Percentiles rank a stretch among this genome's conserved stretches.
phyloP scores from a whole-genome alignment of 192 early-diverging fungal genomes.

The Cetraspora pellucida region DNA sequence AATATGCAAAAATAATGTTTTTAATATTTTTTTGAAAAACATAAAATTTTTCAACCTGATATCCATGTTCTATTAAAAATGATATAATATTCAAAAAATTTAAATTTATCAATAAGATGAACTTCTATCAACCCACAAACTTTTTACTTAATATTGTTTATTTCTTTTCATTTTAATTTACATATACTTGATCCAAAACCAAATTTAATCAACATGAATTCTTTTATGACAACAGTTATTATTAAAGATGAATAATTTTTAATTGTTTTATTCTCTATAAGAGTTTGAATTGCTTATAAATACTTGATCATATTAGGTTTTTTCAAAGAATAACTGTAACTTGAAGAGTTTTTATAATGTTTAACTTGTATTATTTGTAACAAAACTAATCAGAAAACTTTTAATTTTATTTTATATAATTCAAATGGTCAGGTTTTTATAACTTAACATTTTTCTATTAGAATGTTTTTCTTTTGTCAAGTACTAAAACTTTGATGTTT shows the following conservation, averaged over 20 bases:
- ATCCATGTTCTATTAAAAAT: too few relatives aligned
- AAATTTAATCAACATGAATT: neutral
- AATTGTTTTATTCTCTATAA: neutral
- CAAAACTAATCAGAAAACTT: neutral
- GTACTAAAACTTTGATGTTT: neutral
- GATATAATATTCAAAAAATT: too few relatives aligned
- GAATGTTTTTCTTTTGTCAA: neutral
- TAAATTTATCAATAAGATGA: neutral
- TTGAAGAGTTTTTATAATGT: conserved; percentile 14
- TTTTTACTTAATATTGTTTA: conserved; percentile 11
- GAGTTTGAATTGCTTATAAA: neutral
- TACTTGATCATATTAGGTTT: neutral
- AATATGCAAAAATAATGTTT: too few relatives aligned
- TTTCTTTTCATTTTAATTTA: neutral
- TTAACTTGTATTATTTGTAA: neutral
- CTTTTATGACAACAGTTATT: neutral
- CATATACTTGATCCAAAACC: neutral
- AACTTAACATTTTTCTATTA: neutral
- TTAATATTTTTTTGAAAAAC: too few relatives aligned
- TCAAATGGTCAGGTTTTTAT: neutral
- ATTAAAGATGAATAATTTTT: conserved; percentile 13
- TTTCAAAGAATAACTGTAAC: neutral
- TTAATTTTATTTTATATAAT: neutral
- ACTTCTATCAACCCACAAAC: too few relatives aligned
- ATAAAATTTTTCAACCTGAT: too few relatives aligned